Percentiles rank a stretch among this genome's conserved stretches.
Evolutionary conservation across 192 early-diverging fungal species (phyloP).

Genomic region (Irineochytrium annulatum): DNA sequence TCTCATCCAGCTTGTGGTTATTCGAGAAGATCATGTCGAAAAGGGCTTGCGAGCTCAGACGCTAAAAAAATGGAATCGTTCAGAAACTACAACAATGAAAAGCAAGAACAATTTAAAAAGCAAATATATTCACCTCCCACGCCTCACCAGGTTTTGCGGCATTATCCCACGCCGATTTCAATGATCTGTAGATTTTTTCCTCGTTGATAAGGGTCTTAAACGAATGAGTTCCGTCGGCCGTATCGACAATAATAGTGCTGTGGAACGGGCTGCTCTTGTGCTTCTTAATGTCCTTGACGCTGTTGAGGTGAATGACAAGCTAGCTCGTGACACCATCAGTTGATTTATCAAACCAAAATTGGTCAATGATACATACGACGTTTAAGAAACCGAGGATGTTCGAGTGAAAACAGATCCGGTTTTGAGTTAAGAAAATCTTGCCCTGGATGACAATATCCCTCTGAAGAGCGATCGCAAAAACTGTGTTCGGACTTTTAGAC

Average conservation of each 20-base stretch:
- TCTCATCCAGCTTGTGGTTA: conserved; percentile 18
- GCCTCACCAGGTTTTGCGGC: conserved; percentile 11
- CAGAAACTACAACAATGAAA: not conserved
- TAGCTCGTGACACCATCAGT: conserved; percentile 7
- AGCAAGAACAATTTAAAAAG: conserved; percentile 2
- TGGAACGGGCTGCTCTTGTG: not conserved
- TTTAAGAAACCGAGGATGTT: conserved; percentile 59
- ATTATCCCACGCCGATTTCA: conserved; percentile 30
- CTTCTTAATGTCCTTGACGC: not conserved
- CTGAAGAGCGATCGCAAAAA: conserved; percentile 31
- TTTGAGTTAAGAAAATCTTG: conserved; percentile 53
- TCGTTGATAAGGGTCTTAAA: conserved; percentile 43
- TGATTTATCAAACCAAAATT: conserved; percentile 18
- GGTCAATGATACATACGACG: conserved; percentile 45
- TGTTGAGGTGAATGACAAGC: not conserved
- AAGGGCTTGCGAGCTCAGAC: conserved; percentile 31
- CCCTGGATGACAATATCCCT: conserved; percentile 47
- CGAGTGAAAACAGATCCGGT: conserved; percentile 60
- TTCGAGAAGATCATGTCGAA: conserved; percentile 17
- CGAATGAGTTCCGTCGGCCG: conserved; percentile 21
- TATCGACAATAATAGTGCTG: conserved; percentile 5
- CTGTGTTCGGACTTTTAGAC: conserved; percentile 1
- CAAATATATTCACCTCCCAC: not conserved
- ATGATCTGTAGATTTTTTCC: conserved; percentile 14
- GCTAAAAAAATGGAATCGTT: not conserved